Evolutionary conservation across 495 filamentous ascomycete species (phyloP).

Genomic region (Hyphodiscus hymeniophilus): DNA sequence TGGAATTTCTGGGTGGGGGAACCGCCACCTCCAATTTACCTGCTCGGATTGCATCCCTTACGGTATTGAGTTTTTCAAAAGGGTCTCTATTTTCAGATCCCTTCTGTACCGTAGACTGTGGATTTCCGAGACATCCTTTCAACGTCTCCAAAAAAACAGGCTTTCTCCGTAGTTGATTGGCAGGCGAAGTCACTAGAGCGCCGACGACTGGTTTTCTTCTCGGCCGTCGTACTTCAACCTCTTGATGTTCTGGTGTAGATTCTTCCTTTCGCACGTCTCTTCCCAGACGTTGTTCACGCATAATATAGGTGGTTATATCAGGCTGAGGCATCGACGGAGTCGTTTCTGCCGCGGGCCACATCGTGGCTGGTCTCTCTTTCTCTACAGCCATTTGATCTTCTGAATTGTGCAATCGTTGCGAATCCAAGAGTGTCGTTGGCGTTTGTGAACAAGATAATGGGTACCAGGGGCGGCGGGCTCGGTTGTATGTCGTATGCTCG

Average conservation of each 20-base stretch:
- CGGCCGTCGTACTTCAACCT: not conserved
- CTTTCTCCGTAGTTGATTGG: not conserved
- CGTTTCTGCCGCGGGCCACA: not conserved
- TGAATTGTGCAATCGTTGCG: not conserved
- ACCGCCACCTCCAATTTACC: slow-evolving; percentile 5
- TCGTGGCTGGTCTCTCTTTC: not conserved
- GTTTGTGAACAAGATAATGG: not conserved
- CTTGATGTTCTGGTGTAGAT: not conserved
- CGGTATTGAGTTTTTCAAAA: not conserved
- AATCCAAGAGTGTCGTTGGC: not conserved
- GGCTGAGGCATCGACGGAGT: not conserved
- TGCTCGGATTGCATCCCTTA: not conserved
- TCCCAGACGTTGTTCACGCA: not conserved
- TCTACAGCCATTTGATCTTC: not conserved
- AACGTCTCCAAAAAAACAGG: not conserved
- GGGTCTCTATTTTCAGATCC: not conserved
- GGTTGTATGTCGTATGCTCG: slow-evolving; percentile 10
- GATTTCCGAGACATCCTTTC: not conserved
- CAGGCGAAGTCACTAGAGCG: not conserved
- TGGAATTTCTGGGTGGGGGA: not conserved
- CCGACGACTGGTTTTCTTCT: not conserved
- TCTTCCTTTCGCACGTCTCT: not conserved
- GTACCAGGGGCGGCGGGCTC: not conserved
- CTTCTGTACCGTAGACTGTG: not conserved
- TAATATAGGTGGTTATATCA: slow-evolving; percentile 1